phyloP scores from a whole-genome alignment of 805 yeast species.

The Tetrapisispora iriomotensis region DNA sequence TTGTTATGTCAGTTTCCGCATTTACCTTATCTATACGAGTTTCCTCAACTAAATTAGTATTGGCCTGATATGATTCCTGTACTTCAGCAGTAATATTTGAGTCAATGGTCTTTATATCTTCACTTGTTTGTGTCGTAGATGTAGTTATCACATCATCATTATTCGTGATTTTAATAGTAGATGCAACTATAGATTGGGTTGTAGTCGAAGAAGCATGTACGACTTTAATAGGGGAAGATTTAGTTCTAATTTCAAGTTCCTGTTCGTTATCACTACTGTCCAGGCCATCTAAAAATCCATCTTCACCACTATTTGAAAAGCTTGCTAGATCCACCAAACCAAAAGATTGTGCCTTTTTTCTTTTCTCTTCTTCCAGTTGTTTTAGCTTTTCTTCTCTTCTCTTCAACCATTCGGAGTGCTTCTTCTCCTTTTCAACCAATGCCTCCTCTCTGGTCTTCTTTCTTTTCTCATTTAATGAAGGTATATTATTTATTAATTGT shows the following conservation, averaged over 20 bases:
- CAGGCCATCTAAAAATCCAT: slow-evolving; percentile 18
- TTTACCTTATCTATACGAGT: too few species aligned
- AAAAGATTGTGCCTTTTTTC: background rate
- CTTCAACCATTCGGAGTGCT: slow-evolving; percentile 18
- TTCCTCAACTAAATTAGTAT: too few species aligned
- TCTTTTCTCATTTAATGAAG: slow-evolving; percentile 11
- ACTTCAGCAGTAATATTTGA: too few species aligned
- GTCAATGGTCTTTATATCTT: too few species aligned
- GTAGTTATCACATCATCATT: too few species aligned
- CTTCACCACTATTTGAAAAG: slow-evolving; percentile 22
- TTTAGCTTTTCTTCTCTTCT: slow-evolving; percentile 20
- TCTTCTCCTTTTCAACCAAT: slow-evolving; percentile 26
- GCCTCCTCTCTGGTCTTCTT: slow-evolving; percentile 21
- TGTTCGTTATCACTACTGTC: slow-evolving; percentile 4
- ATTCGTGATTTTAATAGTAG: too few species aligned
- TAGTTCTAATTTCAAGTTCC: slow-evolving; percentile 1
- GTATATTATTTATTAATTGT: slow-evolving; percentile 10
- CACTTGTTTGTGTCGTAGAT: too few species aligned
- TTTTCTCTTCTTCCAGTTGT: slow-evolving; percentile 7
- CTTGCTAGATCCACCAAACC: slow-evolving; percentile 18
- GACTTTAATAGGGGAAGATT: background rate
- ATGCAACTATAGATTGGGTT: too few species aligned
- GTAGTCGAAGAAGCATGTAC: background rate
- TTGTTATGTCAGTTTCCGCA: too few species aligned
- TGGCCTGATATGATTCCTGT: too few species aligned